Evolutionary conservation across 1,284 basidiomycete genomes (phyloP).

Genomic region (Malassezia cuniculi): DNA sequence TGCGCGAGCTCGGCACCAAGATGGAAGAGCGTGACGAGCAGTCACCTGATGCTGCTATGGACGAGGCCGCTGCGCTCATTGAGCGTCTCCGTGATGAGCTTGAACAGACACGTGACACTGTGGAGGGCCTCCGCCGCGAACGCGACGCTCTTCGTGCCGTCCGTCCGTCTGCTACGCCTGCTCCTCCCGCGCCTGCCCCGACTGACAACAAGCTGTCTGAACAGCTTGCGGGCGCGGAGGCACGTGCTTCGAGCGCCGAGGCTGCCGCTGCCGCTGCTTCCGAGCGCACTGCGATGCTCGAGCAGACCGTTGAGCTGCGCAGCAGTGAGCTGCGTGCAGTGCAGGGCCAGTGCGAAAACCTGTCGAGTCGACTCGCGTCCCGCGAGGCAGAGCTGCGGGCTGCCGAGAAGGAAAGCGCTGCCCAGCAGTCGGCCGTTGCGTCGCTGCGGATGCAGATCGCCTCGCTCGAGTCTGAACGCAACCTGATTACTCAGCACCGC

Average conservation of each 20-base stretch:
- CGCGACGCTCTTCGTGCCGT: slow-evolving; percentile 71
- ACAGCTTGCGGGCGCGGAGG: slow-evolving; percentile 2
- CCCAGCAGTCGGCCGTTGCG: too few relatives aligned
- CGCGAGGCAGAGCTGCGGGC: slow-evolving; percentile 1
- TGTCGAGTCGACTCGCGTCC: slow-evolving; percentile 2
- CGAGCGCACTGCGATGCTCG: slow-evolving; percentile 9
- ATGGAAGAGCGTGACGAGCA: too few relatives aligned
- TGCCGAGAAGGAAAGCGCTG: too few relatives aligned
- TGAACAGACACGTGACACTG: slow-evolving; percentile 56
- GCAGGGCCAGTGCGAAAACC: neutral
- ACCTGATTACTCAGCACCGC: slow-evolving; percentile 7
- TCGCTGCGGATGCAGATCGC: slow-evolving; percentile 1
- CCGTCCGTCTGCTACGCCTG: slow-evolving; percentile 46
- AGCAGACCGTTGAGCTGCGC: slow-evolving; percentile 32
- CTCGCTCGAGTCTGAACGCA: slow-evolving; percentile 2
- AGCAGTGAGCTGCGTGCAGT: slow-evolving; percentile 28
- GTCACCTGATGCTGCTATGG: slow-evolving; percentile 56
- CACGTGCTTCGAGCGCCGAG: neutral
- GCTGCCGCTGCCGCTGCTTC: slow-evolving; percentile 10
- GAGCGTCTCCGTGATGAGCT: slow-evolving; percentile 64
- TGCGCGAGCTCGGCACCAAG: slow-evolving; percentile 52
- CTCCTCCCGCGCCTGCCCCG: neutral
- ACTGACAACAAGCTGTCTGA: neutral
- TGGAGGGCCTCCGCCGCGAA: slow-evolving; percentile 70
- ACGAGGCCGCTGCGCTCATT: slow-evolving; percentile 71